phyloP scores from a whole-genome alignment of 768 basidiomycete species.

The Pulveroboletus sp. region DNA sequence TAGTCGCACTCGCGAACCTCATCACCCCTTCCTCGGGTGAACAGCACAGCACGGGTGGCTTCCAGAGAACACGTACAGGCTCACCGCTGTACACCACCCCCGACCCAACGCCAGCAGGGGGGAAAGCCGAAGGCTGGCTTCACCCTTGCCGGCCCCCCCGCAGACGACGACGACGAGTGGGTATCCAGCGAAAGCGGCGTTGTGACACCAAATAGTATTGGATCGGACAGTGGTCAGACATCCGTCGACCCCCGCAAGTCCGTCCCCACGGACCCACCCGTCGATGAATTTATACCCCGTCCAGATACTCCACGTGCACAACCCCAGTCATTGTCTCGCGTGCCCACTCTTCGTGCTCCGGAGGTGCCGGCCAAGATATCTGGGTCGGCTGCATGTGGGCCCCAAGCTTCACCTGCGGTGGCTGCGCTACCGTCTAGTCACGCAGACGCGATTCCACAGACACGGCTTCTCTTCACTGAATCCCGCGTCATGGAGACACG shows the following conservation, averaged over 20 bases:
- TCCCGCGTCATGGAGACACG: slow-evolving; percentile 27
- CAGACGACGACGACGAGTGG: slow-evolving; percentile 65
- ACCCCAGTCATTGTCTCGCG: slow-evolving; percentile 30
- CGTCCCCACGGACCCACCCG: slow-evolving; percentile 6
- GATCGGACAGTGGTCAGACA: slow-evolving; percentile 39
- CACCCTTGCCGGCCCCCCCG: slow-evolving; percentile 48
- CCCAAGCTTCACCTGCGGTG: slow-evolving; percentile 7
- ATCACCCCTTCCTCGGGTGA: slow-evolving; percentile 25
- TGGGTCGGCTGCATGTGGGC: slow-evolving; percentile 17
- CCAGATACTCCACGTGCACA: slow-evolving; percentile 31
- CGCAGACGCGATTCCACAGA: slow-evolving; percentile 4
- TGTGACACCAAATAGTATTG: slow-evolving; percentile 53
- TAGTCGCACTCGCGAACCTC: slow-evolving; percentile 22
- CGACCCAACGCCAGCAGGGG: slow-evolving; percentile 28
- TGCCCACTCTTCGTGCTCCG: slow-evolving; percentile 29
- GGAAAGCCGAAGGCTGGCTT: slow-evolving; percentile 49
- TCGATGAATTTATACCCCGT: slow-evolving; percentile 19
- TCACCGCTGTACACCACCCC: slow-evolving; percentile 26
- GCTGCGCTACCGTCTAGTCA: slow-evolving; percentile 14
- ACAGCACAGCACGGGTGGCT: slow-evolving; percentile 25
- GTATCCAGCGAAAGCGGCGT: slow-evolving; percentile 75
- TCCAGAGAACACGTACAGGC: slow-evolving; percentile 34
- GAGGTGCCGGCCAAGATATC: slow-evolving; percentile 18
- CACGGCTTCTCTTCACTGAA: slow-evolving; percentile 20
- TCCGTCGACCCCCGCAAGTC: slow-evolving; percentile 26